Percentiles rank a stretch among this genome's conserved stretches.
Evolutionary conservation across 1,284 basidiomycete genomes (phyloP).

Genomic region (Abortiporus biennis): DNA sequence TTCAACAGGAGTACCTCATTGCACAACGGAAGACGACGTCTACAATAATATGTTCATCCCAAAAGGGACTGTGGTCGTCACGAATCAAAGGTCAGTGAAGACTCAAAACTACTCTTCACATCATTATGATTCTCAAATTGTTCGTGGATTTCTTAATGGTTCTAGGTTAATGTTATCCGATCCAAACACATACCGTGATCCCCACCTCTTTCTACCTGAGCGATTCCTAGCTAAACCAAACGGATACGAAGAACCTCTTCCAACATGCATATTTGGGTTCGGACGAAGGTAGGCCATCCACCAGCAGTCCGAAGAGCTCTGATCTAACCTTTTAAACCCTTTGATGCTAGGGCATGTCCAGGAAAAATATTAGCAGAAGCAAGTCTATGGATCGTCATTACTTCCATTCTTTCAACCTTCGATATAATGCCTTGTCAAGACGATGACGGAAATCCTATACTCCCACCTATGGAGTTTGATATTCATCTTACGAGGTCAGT

Average conservation of each 20-base stretch:
- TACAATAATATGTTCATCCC: no score
- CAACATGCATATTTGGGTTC: slow-evolving; percentile 32
- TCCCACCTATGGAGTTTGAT: no score
- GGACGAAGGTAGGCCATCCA: no score
- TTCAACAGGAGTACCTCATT: no score
- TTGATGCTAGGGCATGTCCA: slow-evolving; percentile 41
- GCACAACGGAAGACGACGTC: no score
- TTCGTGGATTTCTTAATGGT: no score
- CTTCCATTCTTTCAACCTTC: slow-evolving; percentile 37
- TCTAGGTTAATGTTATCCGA: slow-evolving; percentile 19
- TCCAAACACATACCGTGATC: slow-evolving; percentile 16
- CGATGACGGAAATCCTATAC: slow-evolving; percentile 9
- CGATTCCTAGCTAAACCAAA: slow-evolving; percentile 18
- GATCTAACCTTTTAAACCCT: no score
- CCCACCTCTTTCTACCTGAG: slow-evolving; percentile 17
- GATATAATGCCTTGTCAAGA: slow-evolving; percentile 28
- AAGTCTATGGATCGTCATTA: slow-evolving; percentile 35
- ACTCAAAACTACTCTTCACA: no score
- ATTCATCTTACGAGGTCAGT: no score
- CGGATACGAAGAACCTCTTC: slow-evolving; percentile 22
- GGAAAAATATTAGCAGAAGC: slow-evolving; percentile 38
- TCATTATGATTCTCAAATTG: no score
- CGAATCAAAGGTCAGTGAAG: no score
- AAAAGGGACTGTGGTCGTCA: slow-evolving; percentile 10
- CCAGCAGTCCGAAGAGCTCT: no score